Base-by-base conservation (phyloP, 306 rosid genomes). In the Luffa aegyptiaca region DNA sequence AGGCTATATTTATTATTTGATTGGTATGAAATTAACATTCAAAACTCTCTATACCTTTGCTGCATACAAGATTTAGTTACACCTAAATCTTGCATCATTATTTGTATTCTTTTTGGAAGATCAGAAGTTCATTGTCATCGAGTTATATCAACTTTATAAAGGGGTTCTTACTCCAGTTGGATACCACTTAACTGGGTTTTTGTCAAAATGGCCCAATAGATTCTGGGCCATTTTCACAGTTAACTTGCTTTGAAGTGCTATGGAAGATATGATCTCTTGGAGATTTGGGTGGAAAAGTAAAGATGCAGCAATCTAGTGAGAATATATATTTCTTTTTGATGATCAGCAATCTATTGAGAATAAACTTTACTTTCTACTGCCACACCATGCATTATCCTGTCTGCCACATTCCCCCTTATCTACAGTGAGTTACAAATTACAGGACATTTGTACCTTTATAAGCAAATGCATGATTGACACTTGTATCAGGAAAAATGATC, bases 1-100 rank as follows among this genome's bases (percentile, higher is more conserved):
- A 51, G 8, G 44, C 37, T 21, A 73, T 72, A 73, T 72, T 73
- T 73, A 48, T 74, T 74, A 33, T 74, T 74, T 51, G 61, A 48
- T 74, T 74, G 41, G 8, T 51, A 33, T 51, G 44, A 20, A 10
- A 74, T 35, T 74, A 16, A 33, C 61, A 51, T 51, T 14, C 45
- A 10, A 37, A 2, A 10, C 33, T 68, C 75, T n/a, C 9, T 14
- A 26, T 31, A 3, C 11, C n/a, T 41, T 10, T 65, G 71, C 5
- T 64, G 45, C 71, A 39, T 36, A 37, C 36, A 6, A 16, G 11
- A 0, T 64, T 36, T 35, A 20, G 12, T 21, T 59, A 3, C 33
- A 56, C 8, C 11, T 5, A 3, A 55, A 3, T 58, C 37, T 3
- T 61, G 18, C 37, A 26, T 33, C 5, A 17, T 56, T 56, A 17